These are phyloP conservation scores for Nicotiana tabacum DNA, from an alignment of 257 asterid genomes.

Conservation along the genomic window DNA sequence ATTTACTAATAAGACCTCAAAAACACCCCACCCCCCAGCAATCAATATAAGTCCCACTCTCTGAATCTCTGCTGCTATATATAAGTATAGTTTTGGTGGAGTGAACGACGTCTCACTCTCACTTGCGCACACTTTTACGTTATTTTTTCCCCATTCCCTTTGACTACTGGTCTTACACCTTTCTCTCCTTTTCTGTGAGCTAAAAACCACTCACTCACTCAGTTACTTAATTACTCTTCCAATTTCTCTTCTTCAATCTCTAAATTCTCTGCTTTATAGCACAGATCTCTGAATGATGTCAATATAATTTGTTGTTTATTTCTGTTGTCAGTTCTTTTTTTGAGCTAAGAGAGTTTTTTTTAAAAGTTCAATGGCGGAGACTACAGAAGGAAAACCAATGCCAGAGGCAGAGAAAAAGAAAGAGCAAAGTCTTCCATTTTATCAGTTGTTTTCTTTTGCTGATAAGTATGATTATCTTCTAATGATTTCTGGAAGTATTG, in stretches of 20 bases:
- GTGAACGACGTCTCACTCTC: background rate
- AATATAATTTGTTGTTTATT: background rate
- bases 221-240: too few species aligned
- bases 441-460: slow-evolving; percentile 40
- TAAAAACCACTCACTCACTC: background rate
- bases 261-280: background rate
- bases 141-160: slow-evolving; percentile 3
- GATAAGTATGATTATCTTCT: slow-evolving; percentile 33
- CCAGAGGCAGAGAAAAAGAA: slow-evolving; percentile 46
- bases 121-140: background rate
- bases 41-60: background rate
- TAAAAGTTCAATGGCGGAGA: slow-evolving; percentile 32
- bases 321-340: too few species aligned
- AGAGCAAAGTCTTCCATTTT: slow-evolving; percentile 44
- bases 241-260: background rate
- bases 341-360: background rate
- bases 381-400: slow-evolving; percentile 31
- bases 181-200: background rate
- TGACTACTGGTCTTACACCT: slow-evolving; percentile 20
- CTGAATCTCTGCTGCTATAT: background rate
- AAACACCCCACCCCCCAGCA: background rate
- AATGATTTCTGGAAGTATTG: slow-evolving; percentile 43
- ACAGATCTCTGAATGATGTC: background rate
- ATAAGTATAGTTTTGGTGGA: background rate
- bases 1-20: background rate